Evolutionary conservation across 345 rosid genomes (phyloP).

Genomic region (Populus simonii): DNA sequence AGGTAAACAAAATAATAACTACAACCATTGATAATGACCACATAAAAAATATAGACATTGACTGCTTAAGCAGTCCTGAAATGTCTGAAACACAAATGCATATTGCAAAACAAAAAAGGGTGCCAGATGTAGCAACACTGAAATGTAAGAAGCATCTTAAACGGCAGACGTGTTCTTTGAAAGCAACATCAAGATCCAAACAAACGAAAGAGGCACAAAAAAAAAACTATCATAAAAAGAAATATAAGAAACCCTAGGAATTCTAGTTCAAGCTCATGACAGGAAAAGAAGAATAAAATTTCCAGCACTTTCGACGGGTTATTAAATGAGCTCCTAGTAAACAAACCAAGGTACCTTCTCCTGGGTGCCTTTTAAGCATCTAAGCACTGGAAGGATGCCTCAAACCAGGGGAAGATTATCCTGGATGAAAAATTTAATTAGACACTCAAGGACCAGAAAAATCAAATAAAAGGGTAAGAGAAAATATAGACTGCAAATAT

Average conservation of each 20-base stretch:
- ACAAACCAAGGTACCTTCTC: slow-evolving; percentile 98
- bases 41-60: background rate
- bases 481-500: background rate
- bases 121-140: background rate
- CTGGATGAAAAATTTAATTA: slow-evolving; percentile 87
- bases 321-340: slow-evolving; percentile 51
- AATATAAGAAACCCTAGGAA: background rate
- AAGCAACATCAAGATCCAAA: too few species aligned
- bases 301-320: slow-evolving; percentile 24
- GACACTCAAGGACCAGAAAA: slow-evolving; percentile 46
- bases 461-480: slow-evolving; percentile 9
- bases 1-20: background rate
- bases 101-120: background rate
- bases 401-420: slow-evolving; percentile 69
- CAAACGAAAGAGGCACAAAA: too few species aligned
- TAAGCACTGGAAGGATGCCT: slow-evolving; percentile 78
- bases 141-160: background rate
- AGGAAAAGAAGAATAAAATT: background rate
- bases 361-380: slow-evolving; percentile 77
- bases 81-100: background rate
- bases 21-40: background rate
- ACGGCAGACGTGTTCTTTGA: too few species aligned
- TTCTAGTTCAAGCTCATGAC: too few species aligned
- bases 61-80: background rate
- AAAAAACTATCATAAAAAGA: too few species aligned